Evolutionary conservation across 2,329 filamentous ascomycete species (phyloP).

Genomic region (Sclerotinia trifoliorum): DNA sequence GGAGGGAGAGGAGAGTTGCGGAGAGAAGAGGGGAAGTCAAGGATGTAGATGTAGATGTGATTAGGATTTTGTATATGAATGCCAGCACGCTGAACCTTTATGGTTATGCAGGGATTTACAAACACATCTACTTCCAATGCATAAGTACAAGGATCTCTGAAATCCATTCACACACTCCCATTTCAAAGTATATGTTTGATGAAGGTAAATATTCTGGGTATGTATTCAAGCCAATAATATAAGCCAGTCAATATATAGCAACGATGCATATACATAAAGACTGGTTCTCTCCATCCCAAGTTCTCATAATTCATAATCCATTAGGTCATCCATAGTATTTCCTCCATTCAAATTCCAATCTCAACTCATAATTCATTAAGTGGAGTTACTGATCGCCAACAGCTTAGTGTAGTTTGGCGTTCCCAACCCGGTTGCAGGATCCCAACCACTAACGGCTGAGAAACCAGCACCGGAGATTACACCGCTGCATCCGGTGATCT

Average conservation of each 20-base stretch:
- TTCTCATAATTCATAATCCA: conserved; percentile 5
- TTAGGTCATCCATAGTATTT: neutral
- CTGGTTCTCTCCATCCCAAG: neutral
- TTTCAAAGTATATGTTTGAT: too few relatives aligned
- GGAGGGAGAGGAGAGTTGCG: neutral
- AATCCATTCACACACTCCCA: too few relatives aligned
- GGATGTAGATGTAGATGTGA: too few relatives aligned
- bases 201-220: neutral
- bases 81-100: neutral
- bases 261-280: neutral
- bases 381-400: conserved; percentile 26
- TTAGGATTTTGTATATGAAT: neutral
- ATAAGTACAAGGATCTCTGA: neutral
- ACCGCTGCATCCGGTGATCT: conserved; percentile 42
- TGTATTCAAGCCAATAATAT: neutral
- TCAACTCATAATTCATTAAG: neutral
- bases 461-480: conserved; percentile 25
- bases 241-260: neutral
- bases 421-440: conserved; percentile 49
- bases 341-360: neutral
- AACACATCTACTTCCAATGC: accelerated
- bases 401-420: conserved; percentile 41
- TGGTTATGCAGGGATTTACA: neutral
- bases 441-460: conserved; percentile 42
- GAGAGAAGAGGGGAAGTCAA: neutral